phyloP scores from a whole-genome alignment of 2,329 filamentous ascomycete species.

The Trichophyton mentagrophytes region DNA sequence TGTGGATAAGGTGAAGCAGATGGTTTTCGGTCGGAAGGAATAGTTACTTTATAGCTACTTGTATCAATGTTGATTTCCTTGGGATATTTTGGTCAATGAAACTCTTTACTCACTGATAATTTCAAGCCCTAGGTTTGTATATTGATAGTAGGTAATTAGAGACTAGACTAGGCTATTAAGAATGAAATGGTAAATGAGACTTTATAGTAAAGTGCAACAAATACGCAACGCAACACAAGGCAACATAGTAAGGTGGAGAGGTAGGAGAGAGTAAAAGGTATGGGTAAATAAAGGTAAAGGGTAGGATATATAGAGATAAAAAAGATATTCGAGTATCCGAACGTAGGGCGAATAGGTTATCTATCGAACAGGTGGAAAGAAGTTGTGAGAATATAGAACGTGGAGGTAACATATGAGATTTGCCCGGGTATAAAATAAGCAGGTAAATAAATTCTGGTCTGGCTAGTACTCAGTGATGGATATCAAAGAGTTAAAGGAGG shows the following conservation, averaged over 20 bases:
- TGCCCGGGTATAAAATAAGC: background rate
- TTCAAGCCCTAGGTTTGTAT: background rate
- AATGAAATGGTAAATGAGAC: background rate
- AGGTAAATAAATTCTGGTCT: background rate
- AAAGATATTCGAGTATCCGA: too few relatives aligned
- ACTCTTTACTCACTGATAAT: background rate
- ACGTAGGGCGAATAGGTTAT: too few relatives aligned
- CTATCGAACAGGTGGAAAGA: too few relatives aligned
- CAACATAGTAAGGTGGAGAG: background rate
- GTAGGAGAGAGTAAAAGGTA: too few relatives aligned
- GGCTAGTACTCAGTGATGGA: background rate
- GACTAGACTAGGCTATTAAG: background rate
- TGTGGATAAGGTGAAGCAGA: constrained; percentile 39
- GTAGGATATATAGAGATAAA: too few relatives aligned
- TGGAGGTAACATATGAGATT: too few relatives aligned
- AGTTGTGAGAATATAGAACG: too few relatives aligned
- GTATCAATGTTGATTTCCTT: background rate
- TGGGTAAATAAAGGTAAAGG: background rate
- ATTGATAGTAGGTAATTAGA: background rate
- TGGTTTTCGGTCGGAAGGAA: constrained; percentile 25
- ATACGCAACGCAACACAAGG: background rate
- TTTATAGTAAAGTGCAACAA: background rate
- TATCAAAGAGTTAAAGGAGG: too few relatives aligned
- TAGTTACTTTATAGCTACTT: background rate
- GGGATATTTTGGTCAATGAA: background rate